Conservation (phyloP, 208 protist genomes). For the Angomonas ambiguus region DNA sequence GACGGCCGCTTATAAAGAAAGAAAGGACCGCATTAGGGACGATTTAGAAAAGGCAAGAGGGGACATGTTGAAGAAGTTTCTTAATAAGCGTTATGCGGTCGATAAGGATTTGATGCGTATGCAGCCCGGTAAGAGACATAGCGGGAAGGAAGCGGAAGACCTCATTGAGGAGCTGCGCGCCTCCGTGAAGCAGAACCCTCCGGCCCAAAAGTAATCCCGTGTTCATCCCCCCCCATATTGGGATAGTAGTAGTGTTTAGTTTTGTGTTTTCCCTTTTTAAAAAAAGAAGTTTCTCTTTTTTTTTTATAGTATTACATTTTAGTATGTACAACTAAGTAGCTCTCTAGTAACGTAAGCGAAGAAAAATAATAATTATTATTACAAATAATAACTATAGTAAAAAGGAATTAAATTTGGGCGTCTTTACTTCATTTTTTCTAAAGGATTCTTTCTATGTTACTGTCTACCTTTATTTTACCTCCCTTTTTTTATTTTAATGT, state of each 20-base stretch:
- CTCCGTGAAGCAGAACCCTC: slow-evolving; percentile 16
- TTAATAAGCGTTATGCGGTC: slow-evolving; percentile 90
- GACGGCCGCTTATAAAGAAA: slow-evolving; percentile 87
- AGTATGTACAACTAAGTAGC: neutral
- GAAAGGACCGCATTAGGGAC: slow-evolving; percentile 86
- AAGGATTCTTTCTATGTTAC: neutral
- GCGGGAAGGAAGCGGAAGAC: slow-evolving; percentile 83
- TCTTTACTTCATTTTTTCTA: neutral
- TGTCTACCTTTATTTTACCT: slow-evolving; percentile 10
- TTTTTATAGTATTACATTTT: slow-evolving; percentile 14
- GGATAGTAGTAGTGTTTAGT: neutral
- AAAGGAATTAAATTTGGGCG: neutral
- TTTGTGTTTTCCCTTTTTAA: slow-evolving; percentile 6
- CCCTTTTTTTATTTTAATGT: slow-evolving; percentile 9
- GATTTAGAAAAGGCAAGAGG: slow-evolving; percentile 86
- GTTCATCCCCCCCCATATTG: neutral
- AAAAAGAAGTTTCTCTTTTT: slow-evolving; percentile 6
- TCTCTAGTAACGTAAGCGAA: neutral
- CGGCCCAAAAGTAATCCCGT: neutral
- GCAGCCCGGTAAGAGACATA: slow-evolving; percentile 80
- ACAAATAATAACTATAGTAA: slow-evolving; percentile 3
- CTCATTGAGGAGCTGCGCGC: slow-evolving; percentile 80
- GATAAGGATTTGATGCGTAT: slow-evolving; percentile 91
- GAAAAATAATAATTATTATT: slow-evolving; percentile 1
- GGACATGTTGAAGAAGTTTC: slow-evolving; percentile 91